Conservation (phyloP, 306 rosid species). For the Astragalus membranaceus region DNA sequence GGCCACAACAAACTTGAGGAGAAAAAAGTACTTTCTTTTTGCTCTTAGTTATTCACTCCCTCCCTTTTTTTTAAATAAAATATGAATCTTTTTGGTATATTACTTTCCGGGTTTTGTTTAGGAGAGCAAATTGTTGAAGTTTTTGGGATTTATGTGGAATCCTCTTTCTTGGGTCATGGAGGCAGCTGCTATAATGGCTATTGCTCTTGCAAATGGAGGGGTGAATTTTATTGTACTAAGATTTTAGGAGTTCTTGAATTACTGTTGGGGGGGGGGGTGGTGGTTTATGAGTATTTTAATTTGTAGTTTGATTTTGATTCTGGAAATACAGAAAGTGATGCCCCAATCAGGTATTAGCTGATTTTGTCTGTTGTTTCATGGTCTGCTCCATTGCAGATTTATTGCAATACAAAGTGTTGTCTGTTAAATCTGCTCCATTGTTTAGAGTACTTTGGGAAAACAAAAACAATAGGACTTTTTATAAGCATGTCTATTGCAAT, state of each 20-base stretch:
- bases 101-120: constrained; percentile 36
- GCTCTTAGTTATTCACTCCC: background rate
- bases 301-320: constrained; percentile 1
- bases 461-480: no score
- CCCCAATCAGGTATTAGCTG: no score
- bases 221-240: constrained; percentile 15
- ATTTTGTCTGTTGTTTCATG: no score
- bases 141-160: constrained; percentile 98
- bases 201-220: no score
- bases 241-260: constrained; percentile 1
- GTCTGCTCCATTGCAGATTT: no score
- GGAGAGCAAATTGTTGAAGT: constrained; percentile 90
- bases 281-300: background rate
- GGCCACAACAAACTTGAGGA: constrained; percentile 98
- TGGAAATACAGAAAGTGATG: no score
- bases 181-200: constrained; percentile 98
- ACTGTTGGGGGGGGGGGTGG: background rate
- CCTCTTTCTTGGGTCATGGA: constrained; percentile 99
- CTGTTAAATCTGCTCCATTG: no score
- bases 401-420: no score
- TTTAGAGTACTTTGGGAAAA: no score
- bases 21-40: constrained; percentile 42
- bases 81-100: background rate
- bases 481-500: no score
- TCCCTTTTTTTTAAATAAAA: background rate